Evolutionary conservation across 139 green algal genomes (phyloP).

Genomic region (Limnomonas spitsbergensis): DNA sequence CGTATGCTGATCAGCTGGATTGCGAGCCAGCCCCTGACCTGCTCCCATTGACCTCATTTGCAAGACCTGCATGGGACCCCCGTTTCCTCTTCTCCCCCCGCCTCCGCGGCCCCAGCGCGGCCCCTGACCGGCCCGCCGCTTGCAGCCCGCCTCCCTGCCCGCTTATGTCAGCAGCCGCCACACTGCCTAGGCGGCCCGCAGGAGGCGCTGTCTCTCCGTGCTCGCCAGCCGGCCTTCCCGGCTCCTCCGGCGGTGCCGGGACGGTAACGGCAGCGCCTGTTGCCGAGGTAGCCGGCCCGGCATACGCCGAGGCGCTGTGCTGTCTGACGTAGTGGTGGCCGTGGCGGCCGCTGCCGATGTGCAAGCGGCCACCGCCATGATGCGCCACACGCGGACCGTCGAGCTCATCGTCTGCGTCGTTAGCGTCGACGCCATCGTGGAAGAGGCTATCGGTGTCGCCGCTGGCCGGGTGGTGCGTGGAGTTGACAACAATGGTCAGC

Average conservation of each 20-base stretch:
- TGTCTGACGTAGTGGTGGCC: neutral
- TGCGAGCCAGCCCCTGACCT: neutral
- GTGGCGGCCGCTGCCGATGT: neutral
- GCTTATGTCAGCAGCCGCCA: too few relatives aligned
- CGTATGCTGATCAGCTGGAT: too few relatives aligned
- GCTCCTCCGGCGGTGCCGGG: neutral
- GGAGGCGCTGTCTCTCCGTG: neutral
- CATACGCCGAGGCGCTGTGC: neutral
- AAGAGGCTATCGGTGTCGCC: neutral
- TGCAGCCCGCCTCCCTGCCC: too few relatives aligned
- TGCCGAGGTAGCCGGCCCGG: neutral
- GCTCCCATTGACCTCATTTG: neutral
- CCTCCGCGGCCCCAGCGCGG: neutral
- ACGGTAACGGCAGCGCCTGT: too few relatives aligned
- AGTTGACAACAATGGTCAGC: slow-evolving; percentile 14
- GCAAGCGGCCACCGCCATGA: neutral
- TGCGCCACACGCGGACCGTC: neutral
- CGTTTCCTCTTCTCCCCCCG: neutral
- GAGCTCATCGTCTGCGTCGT: slow-evolving; percentile 6
- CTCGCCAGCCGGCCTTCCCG: neutral
- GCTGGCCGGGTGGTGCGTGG: neutral
- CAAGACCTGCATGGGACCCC: neutral
- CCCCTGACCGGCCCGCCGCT: too few relatives aligned
- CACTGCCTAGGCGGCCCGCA: neutral
- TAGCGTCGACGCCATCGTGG: slow-evolving; percentile 1